Base-by-base conservation (phyloP, 352 stramenopile species). In the Phytophthora capsici region DNA sequence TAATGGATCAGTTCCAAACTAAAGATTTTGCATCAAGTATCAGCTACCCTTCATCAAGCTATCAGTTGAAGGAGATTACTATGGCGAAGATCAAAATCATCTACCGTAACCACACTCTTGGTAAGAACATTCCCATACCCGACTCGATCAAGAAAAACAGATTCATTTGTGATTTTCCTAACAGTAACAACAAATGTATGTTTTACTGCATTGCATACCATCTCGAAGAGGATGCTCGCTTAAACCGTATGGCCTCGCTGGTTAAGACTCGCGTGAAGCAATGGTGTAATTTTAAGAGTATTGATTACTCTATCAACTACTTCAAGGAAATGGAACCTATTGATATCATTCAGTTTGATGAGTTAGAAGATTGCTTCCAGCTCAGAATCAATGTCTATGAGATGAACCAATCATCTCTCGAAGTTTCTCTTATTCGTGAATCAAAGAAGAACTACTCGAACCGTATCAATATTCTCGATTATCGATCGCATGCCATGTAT, bases 331-430 rank as follows among this genome's bases (percentile, higher is more conserved):
- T 61, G 14, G 52, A 52, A 14, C 53, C 53, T 12, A 61, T 61
- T 25, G 53, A 61, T 17, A 9, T 61, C 5, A 38, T 61, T 6
- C 53, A 61, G 41, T 14, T 61, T n/a, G 53, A 61, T 25, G 53
- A 52, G 41, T 1, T 61, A 20, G 53, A 61, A 30, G 50, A 46
- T 1, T n/a, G n/a, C n/a, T n/a, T n/a, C n/a, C n/a, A n/a, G n/a
- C n/a, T n/a, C n/a, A n/a, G n/a, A n/a, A n/a, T 57, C 13, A 61
- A 61, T 6, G 53, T 45, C 13, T 61, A 52, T 41, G 36, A 1
- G 0, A 61, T 52, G 53, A 30, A 61, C 52, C 16, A 45, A 4
- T 13, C 16, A n/a, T 26, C 26, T 26, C 17, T 26, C 14, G 22
- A 46, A 2, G 41, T 34, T 38, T 25, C 44, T 13, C 44, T 36